A percentile compares a stretch with the other conserved stretches of the same genome.
Conservation (phyloP, 208 protist genomes). For the Trypanosomatidae sp. region DNA sequence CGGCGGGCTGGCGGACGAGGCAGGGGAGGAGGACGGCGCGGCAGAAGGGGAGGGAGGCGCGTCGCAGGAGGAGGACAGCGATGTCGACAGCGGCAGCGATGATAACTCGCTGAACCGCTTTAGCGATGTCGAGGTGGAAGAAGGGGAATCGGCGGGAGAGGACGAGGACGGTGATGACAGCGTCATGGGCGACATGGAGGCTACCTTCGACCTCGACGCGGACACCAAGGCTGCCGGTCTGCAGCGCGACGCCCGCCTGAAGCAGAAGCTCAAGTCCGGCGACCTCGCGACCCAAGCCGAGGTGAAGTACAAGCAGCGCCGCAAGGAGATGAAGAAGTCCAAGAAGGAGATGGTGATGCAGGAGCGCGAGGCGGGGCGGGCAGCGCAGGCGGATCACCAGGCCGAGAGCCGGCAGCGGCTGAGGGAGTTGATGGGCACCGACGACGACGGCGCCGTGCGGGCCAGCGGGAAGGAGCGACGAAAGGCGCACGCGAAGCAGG, state of each 20-base stretch:
- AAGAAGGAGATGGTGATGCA: constrained; percentile 79
- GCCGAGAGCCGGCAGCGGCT: constrained; percentile 56
- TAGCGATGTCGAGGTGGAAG: constrained; percentile 73
- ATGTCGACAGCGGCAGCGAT: constrained; percentile 47
- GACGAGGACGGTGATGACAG: constrained; percentile 11
- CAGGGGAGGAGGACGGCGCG: no score
- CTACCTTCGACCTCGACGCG: constrained; percentile 83
- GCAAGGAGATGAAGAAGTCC: constrained; percentile 85
- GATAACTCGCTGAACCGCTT: constrained; percentile 83
- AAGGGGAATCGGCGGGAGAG: no score
- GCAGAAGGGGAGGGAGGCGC: no score
- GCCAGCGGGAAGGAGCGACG: constrained; percentile 72
- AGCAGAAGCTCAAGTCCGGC: constrained; percentile 62
- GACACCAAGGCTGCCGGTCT: constrained; percentile 65
- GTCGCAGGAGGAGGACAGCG: no score
- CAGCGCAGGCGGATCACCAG: constrained; percentile 72
- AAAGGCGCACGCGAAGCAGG: constrained; percentile 65
- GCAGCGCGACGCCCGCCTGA: constrained; percentile 64
- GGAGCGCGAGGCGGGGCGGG: constrained; percentile 73
- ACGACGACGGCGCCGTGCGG: constrained; percentile 46
- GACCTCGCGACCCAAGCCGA: constrained; percentile 68
- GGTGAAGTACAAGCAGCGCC: constrained; percentile 85
- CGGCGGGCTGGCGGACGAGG: no score
- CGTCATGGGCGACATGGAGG: constrained; percentile 77
- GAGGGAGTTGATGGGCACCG: constrained; percentile 52